Conservation (phyloP, 2,329 filamentous ascomycete species). For the Gaeumannomyces sp. region DNA sequence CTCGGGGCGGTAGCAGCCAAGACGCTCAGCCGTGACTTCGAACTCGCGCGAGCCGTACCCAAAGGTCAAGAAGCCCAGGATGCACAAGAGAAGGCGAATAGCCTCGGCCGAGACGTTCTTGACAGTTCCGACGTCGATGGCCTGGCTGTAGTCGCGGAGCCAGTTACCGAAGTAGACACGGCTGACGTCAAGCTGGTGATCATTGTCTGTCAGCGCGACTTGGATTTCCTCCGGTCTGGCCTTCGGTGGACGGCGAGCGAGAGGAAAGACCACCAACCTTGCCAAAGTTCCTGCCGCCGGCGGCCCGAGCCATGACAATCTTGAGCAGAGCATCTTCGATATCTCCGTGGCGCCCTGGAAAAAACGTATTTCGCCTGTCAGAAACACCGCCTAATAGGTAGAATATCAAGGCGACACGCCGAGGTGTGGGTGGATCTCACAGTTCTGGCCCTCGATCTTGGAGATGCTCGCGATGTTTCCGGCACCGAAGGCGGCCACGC, state of each 20-base stretch:
- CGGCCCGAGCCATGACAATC: conserved; percentile 56
- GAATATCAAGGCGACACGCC: not conserved
- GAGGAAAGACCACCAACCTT: conserved; percentile 55
- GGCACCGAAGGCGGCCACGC: conserved; percentile 73
- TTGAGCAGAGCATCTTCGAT: conserved; percentile 86
- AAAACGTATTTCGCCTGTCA: not conserved
- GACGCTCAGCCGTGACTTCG: conserved; percentile 71
- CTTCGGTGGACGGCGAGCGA: not conserved
- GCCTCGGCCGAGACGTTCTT: conserved; percentile 87
- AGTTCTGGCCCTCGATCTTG: conserved; percentile 79
- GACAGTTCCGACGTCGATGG: conserved; percentile 86
- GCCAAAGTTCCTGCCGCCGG: conserved; percentile 72
- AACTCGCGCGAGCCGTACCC: conserved; percentile 80
- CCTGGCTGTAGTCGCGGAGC: conserved; percentile 89
- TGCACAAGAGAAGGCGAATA: conserved; percentile 81
- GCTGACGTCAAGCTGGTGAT: conserved; percentile 48
- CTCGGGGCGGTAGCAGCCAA: conserved; percentile 75
- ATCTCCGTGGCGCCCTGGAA: conserved; percentile 72
- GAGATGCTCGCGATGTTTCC: conserved; percentile 81
- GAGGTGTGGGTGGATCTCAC: conserved; percentile 31
- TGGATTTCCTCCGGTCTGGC: too few relatives aligned
- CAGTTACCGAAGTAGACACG: conserved; percentile 96
- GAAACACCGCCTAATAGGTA: not conserved
- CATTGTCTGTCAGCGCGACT: not conserved
- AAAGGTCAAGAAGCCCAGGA: conserved; percentile 85